phyloP scores from a whole-genome alignment of 306 rosid species.

The Ormosia emarginata region DNA sequence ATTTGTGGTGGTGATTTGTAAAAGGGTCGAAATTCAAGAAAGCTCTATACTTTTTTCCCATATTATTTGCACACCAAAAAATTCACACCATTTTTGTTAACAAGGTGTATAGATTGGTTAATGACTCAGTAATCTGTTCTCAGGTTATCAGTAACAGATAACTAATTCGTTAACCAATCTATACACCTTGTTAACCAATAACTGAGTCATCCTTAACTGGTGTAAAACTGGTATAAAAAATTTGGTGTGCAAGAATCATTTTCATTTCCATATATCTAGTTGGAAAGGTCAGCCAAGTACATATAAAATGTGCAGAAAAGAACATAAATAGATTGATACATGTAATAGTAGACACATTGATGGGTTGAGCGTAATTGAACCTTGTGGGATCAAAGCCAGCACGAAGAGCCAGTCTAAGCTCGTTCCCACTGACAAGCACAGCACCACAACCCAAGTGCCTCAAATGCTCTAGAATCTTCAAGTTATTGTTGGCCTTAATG shows the following conservation, averaged over 20 bases:
- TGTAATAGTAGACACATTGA: not conserved
- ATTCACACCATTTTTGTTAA: not conserved
- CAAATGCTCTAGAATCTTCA: slow-evolving; percentile 87
- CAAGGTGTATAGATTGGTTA: no score
- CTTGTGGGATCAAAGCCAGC: slow-evolving; percentile 89
- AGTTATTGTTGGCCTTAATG: slow-evolving; percentile 87
- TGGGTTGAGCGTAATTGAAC: slow-evolving; percentile 28
- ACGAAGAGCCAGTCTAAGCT: slow-evolving; percentile 71
- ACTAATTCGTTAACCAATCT: no score
- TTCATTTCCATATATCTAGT: not conserved
- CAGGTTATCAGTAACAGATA: no score
- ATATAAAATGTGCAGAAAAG: not conserved
- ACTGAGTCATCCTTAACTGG: no score
- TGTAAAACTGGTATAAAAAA: not conserved
- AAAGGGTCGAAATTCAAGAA: no score
- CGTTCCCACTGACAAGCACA: slow-evolving; percentile 96
- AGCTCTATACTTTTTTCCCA: no score
- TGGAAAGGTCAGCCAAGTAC: not conserved
- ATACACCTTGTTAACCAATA: no score
- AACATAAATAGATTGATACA: not conserved
- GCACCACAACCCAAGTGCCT: slow-evolving; percentile 86
- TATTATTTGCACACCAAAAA: not conserved
- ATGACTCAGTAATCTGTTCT: no score
- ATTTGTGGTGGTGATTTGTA: no score
- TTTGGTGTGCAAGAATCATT: not conserved